Conservation (phyloP, 768 basidiomycete genomes). For the Boletus insuetus region DNA sequence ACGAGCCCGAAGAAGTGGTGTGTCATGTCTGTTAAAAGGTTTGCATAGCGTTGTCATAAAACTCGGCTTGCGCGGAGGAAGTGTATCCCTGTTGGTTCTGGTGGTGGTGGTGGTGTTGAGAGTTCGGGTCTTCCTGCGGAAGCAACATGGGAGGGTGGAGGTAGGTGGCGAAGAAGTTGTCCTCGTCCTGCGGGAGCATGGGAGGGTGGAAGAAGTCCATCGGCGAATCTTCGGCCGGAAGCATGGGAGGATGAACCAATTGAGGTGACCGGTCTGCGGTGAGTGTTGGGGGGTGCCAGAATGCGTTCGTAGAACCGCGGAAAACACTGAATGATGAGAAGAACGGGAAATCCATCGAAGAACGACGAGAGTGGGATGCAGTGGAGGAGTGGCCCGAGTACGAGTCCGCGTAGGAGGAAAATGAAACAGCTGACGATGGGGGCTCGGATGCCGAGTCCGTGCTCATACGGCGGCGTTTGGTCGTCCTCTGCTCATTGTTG, state of each 20-base stretch:
- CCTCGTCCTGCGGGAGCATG: conserved; percentile 62
- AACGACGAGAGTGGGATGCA: conserved; percentile 55
- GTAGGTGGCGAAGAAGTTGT: conserved; percentile 52
- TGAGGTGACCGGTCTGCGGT: conserved; percentile 55
- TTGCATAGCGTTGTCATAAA: conserved; percentile 38
- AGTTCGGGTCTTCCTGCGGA: conserved; percentile 36
- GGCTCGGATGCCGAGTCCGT: conserved; percentile 49
- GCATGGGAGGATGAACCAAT: conserved; percentile 69
- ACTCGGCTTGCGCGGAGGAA: conserved; percentile 24
- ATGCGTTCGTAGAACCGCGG: conserved; percentile 53
- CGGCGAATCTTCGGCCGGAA: conserved; percentile 57
- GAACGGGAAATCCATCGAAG: conserved; percentile 66
- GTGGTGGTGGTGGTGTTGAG: conserved; percentile 22
- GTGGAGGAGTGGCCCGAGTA: conserved; percentile 58
- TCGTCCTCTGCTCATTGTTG: conserved; percentile 38
- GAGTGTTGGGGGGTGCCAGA: conserved; percentile 81
- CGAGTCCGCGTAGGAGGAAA: conserved; percentile 57
- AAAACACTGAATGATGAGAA: conserved; percentile 53
- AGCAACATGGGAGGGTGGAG: conserved; percentile 56
- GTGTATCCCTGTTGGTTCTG: conserved; percentile 19
- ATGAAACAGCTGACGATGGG: conserved; percentile 62
- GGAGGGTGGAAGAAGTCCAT: conserved; percentile 75
- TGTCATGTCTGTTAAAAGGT: conserved; percentile 23
- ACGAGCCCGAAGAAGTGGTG: background rate
- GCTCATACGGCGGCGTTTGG: conserved; percentile 75